Evolutionary conservation across 139 green algal genomes (phyloP).

Genomic region (Pycnococcus provasolii): DNA sequence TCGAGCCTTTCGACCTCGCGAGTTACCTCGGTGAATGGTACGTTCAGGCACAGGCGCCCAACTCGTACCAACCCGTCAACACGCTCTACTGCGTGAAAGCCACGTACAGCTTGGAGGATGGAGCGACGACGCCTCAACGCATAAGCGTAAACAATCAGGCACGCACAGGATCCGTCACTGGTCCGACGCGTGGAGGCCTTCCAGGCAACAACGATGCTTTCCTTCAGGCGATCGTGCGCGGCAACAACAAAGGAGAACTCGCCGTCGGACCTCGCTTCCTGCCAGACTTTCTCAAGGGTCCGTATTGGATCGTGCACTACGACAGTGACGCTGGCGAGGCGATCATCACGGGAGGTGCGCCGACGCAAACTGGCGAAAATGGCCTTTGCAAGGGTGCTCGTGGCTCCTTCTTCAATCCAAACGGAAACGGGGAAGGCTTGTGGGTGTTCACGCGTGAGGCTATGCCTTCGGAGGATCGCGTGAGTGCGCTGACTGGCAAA

Average conservation of each 20-base stretch:
- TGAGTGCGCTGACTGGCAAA: background rate
- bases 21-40: constrained; percentile 11
- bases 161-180: background rate
- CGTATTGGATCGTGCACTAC: constrained; percentile 17
- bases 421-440: background rate
- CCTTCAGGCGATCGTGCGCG: background rate
- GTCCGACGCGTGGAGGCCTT: background rate
- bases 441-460: constrained; percentile 12
- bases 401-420: background rate
- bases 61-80: constrained; percentile 1
- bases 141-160: constrained; percentile 3
- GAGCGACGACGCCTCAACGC: background rate
- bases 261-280: constrained; percentile 6
- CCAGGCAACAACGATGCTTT: background rate
- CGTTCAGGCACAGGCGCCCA: constrained; percentile 1
- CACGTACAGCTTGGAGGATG: background rate
- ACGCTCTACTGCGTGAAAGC: constrained; percentile 12
- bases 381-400: background rate
- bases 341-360: constrained; percentile 5
- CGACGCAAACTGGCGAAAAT: background rate
- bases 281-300: background rate
- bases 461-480: background rate
- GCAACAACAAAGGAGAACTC: background rate
- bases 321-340: background rate
- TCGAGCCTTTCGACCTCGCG: background rate